Evolutionary conservation across 2,329 filamentous ascomycete genomes (phyloP), one percentile per base, ranked within the genome.

Genomic region (Pseudogymnoascus sp.): DNA sequence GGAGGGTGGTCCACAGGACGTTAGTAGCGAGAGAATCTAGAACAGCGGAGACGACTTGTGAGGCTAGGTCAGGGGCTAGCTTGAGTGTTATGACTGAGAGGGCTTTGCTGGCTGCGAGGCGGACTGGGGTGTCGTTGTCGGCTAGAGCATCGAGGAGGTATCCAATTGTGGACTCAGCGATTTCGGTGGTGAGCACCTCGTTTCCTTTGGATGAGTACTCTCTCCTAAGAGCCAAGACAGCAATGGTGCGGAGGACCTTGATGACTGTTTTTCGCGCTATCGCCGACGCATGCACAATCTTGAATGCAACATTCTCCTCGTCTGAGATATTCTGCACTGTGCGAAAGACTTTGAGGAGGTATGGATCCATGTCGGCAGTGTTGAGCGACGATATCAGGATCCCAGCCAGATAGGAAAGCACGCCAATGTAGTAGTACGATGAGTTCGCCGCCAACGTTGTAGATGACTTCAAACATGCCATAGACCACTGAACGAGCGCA

Each of bases 41-140:
- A 9, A 97, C 87, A 0, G 90, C 92, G 64, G 96, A 90, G 10
- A 97, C 87, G 9, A 99, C 88, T 70, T 97, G 89, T 1, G 84
- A 82, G 1, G 90, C 91, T 88, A 97, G 92, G 21, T 88, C 88
- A 0, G 84, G 75, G 48, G 92, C 85, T 6, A 99, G 77, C 67
- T 89, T 92, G 59, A 95, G 78, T 0, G 92, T 88, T 66, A 97
- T 86, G 61, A 96, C 83, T 74, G 92, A 96, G 48, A 97, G 82
- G 3, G 92, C 90, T 76, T 99, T 99, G 73, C 92, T 96, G 17
- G 93, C 91, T 33, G 93, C 89, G 68, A 96, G 84, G 38, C 94
- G 83, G 10, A 99, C 92, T 0, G 92, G 91, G 0, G 92, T 97
- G 70, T 97, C 92, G 64, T 90, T 90, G 73, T 99, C 94, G 1